Conservation (phyloP, 208 protist genomes). For the Wallacemonas collosoma region DNA sequence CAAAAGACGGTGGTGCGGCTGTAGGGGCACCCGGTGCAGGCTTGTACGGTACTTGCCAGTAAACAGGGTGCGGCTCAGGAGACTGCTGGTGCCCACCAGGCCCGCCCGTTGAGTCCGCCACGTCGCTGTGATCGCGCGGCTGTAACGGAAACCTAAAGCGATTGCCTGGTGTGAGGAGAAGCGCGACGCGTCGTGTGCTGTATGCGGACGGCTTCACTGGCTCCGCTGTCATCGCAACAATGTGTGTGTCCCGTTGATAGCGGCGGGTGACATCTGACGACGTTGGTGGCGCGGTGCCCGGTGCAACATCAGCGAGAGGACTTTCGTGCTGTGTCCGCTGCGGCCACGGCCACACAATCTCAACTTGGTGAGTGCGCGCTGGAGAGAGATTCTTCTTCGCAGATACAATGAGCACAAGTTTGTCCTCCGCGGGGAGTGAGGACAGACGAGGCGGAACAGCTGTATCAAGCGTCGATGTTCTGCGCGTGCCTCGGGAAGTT, state of each 20-base stretch:
- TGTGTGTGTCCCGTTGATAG: constrained; percentile 25
- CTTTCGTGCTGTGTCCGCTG: too few species aligned
- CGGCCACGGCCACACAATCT: too few species aligned
- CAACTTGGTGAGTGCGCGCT: too few species aligned
- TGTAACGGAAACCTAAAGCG: constrained; percentile 33
- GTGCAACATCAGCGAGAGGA: too few species aligned
- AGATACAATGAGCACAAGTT: too few species aligned
- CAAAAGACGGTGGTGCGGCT: constrained; percentile 27
- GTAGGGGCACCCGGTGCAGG: background rate
- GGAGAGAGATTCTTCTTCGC: too few species aligned
- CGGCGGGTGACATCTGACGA: background rate
- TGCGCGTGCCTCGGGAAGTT: too few species aligned
- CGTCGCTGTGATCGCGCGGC: constrained; percentile 16
- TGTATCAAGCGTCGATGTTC: too few species aligned
- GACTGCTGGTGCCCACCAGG: constrained; percentile 3
- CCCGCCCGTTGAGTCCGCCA: constrained; percentile 15
- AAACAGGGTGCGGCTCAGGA: constrained; percentile 6
- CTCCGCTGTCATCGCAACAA: constrained; percentile 34
- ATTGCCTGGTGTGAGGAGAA: constrained; percentile 46
- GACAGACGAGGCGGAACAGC: too few species aligned
- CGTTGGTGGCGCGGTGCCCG: background rate
- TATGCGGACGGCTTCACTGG: constrained; percentile 11
- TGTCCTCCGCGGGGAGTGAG: too few species aligned
- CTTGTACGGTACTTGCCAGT: background rate
- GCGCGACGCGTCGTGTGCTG: constrained; percentile 32